Percentiles rank a stretch among this genome's conserved stretches.
These are phyloP conservation scores for Actinomortierella wolfii DNA, from an alignment of 371 early-diverging fungal genomes.

Conservation along the genomic window DNA sequence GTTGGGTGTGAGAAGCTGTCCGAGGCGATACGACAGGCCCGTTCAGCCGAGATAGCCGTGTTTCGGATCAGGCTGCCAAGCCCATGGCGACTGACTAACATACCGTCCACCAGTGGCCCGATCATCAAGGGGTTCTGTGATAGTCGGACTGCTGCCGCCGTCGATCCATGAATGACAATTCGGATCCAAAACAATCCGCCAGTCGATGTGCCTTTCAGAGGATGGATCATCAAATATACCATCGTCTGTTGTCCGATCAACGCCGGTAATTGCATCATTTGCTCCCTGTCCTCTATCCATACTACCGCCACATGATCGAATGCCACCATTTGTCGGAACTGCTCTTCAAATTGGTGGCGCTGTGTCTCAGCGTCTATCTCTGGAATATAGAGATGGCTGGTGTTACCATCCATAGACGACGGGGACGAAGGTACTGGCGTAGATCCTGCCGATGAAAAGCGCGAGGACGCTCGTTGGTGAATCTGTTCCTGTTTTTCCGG, in stretches of 20 bases:
- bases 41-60: conserved; percentile 73
- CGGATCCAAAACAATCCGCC: conserved; percentile 45
- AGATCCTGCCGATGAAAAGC: background rate
- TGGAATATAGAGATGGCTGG: too few relatives aligned
- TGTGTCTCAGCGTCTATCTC: conserved; percentile 6
- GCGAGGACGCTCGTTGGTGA: background rate
- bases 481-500: too few relatives aligned
- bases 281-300: conserved; percentile 42
- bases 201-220: conserved; percentile 26
- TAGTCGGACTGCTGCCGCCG: conserved; percentile 25
- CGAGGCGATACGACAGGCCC: conserved; percentile 60
- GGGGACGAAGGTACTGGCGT: background rate
- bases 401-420: background rate
- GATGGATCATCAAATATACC: conserved; percentile 41
- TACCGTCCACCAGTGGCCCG: conserved; percentile 77
- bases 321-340: conserved; percentile 27
- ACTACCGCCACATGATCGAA: conserved; percentile 39
- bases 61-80: conserved; percentile 71
- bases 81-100: conserved; percentile 70
- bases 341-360: conserved; percentile 31
- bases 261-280: conserved; percentile 30
- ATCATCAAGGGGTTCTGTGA: conserved; percentile 53
- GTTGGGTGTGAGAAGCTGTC: conserved; percentile 63
- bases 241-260: conserved; percentile 32
- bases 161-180: conserved; percentile 27